Evolutionary conservation across 306 rosid genomes (phyloP).

Genomic region (Parietaria judaica): DNA sequence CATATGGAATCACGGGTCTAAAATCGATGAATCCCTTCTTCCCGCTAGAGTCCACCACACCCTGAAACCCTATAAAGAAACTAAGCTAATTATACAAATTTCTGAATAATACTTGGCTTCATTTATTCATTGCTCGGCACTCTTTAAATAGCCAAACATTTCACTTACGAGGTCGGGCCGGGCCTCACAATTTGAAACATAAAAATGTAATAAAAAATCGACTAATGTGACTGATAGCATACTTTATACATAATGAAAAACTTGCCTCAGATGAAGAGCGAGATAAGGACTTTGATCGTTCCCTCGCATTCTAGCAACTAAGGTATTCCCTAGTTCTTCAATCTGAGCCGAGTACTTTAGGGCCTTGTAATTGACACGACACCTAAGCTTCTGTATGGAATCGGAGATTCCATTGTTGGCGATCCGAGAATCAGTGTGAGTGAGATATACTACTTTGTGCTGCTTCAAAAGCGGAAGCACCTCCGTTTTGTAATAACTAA

Average conservation of each 20-base stretch:
- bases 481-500: constrained; percentile 62
- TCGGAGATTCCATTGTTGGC: constrained; percentile 60
- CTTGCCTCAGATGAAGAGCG: constrained; percentile 94
- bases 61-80: too few species aligned
- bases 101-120: too few species aligned
- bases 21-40: too few species aligned
- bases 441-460: constrained; percentile 79
- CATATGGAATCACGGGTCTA: not conserved
- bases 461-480: constrained; percentile 76
- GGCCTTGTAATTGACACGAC: constrained; percentile 82
- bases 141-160: too few species aligned
- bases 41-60: too few species aligned
- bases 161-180: too few species aligned
- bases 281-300: constrained; percentile 55
- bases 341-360: constrained; percentile 77
- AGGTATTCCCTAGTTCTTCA: constrained; percentile 60
- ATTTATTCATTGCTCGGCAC: too few species aligned
- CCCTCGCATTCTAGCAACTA: constrained; percentile 82
- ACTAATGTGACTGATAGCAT: not conserved
- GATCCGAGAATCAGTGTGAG: constrained; percentile 89
- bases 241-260: not conserved
- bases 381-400: constrained; percentile 79
- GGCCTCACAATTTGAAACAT: too few species aligned
- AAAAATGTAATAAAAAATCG: not conserved
- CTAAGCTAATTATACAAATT: too few species aligned